Evolutionary conservation across 2,329 filamentous ascomycete genomes (phyloP).

Genomic region (Colletotrichum caudatum): DNA sequence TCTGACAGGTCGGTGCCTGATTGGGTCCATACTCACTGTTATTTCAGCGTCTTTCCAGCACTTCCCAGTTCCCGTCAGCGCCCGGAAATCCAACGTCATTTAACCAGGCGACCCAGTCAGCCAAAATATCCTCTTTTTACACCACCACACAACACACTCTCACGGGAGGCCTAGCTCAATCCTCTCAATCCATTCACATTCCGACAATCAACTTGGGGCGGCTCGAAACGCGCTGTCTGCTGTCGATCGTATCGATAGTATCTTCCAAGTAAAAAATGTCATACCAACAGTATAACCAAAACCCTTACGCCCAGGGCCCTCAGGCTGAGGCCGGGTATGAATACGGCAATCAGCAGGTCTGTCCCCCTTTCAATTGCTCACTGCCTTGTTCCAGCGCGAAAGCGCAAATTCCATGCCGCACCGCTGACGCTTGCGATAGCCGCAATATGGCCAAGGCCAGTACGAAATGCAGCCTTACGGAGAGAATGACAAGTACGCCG

Average conservation of each 20-base stretch:
- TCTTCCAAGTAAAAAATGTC: conserved; percentile 61
- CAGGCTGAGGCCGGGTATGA: conserved; percentile 60
- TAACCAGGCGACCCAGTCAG: conserved; percentile 39
- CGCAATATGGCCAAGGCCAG: conserved; percentile 53
- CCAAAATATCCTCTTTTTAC: conserved; percentile 36
- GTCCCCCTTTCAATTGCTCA: conserved; percentile 42
- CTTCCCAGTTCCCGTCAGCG: conserved; percentile 40
- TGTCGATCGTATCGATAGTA: conserved; percentile 15
- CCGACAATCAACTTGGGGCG: not conserved
- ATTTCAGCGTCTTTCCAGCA: conserved; percentile 38
- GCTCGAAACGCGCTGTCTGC: conserved; percentile 17
- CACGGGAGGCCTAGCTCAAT: conserved; percentile 15
- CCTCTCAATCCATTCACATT: conserved; percentile 4
- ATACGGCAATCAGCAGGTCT: conserved; percentile 56
- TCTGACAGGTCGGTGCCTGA: conserved; percentile 39
- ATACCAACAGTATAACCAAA: conserved; percentile 71
- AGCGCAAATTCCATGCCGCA: not conserved
- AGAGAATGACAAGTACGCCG: conserved; percentile 45
- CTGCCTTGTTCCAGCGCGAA: not conserved
- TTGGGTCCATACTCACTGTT: conserved; percentile 38
- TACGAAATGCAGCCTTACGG: conserved; percentile 69
- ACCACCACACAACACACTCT: conserved; percentile 30
- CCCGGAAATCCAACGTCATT: conserved; percentile 39
- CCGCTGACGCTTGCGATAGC: conserved; percentile 18
- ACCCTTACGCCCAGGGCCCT: conserved; percentile 71